Evolutionary conservation across 352 stramenopile species (phyloP), one percentile per base, ranked within the genome.

Genomic region (Globisporangium canariense): DNA sequence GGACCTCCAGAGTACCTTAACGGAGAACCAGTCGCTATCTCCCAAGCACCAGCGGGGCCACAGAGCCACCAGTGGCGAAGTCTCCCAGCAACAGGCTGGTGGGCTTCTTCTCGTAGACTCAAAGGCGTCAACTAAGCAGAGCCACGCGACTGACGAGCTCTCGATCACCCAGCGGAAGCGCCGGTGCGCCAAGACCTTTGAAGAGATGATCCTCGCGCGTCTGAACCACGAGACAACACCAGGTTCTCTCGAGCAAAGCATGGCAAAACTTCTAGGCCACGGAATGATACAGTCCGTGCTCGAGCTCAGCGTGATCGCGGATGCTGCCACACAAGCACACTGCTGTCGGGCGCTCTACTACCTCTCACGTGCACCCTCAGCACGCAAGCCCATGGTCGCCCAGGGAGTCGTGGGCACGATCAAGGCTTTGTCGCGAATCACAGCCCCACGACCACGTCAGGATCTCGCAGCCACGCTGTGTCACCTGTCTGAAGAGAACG

Each of bases 311-410:
- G 63, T 49, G 3, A 78, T 84, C 10, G 47, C 74, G 0, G 84
- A 93, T 58, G 50, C 64, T 14, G 69, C 69, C 11, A 91, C 82
- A 0, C 77, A 90, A 38, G 53, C 64, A 2, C 81, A 93, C 32
- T 93, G 82, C 62, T 87, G 81, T n/a, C 78, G 79, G 9, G 78
- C 82, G 9, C 70, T 93, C 9, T 91, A 89, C 60, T 86, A 83
- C 50, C 68, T 93, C 2, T 81, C 84, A 2, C 69, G 65, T 10
- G 72, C 72, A 30, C 56, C 63, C 4, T 62, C 55, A 0, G 81
- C 81, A 28, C 71, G 82, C 20, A 89, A 88, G 55, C 41, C 68
- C 22, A 82, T 93, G 77, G 77, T 90, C 14, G 57, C 76, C 0
- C 64, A 83, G 9, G 75, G 76, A 3, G 75, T 90, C 32, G 71